Conservation (phyloP, 495 filamentous ascomycete genomes). For the Penicillium odoratum region DNA sequence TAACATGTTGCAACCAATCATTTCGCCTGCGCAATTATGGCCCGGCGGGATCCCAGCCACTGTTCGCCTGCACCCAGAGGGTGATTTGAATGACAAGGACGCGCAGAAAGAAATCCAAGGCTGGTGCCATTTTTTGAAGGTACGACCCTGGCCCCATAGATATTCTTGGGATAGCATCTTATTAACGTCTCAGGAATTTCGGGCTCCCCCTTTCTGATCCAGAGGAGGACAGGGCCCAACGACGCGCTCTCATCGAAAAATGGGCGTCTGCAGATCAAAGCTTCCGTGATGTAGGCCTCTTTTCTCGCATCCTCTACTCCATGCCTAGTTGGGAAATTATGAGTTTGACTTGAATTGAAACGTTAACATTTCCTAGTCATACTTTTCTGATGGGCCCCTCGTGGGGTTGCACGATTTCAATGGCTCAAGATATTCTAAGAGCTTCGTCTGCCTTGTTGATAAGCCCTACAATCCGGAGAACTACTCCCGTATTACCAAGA, state of each 20-base stretch:
- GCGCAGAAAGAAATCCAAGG: not conserved
- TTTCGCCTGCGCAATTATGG: not conserved
- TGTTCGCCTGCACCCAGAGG: not conserved
- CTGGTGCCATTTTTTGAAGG: not conserved
- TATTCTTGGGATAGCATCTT: not conserved
- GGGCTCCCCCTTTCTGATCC: not conserved
- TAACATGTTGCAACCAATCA: not conserved
- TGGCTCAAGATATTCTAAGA: not conserved
- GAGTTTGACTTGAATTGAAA: not conserved
- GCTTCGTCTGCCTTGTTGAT: not conserved
- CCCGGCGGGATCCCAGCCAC: not conserved
- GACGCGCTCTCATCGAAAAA: not conserved
- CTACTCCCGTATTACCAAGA: not conserved
- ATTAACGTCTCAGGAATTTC: not conserved
- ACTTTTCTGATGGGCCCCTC: not conserved
- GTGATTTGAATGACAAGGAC: not conserved
- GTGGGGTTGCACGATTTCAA: not conserved
- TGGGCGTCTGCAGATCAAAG: not conserved
- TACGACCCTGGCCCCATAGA: not conserved
- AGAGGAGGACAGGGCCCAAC: not conserved
- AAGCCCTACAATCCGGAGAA: not conserved
- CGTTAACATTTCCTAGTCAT: not conserved
- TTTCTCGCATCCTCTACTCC: not conserved
- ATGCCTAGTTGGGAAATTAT: not conserved
- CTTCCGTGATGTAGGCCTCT: slow-evolving; percentile 1